Base-by-base conservation (phyloP, 495 filamentous ascomycete species). In the Penicillium pancosmium region DNA sequence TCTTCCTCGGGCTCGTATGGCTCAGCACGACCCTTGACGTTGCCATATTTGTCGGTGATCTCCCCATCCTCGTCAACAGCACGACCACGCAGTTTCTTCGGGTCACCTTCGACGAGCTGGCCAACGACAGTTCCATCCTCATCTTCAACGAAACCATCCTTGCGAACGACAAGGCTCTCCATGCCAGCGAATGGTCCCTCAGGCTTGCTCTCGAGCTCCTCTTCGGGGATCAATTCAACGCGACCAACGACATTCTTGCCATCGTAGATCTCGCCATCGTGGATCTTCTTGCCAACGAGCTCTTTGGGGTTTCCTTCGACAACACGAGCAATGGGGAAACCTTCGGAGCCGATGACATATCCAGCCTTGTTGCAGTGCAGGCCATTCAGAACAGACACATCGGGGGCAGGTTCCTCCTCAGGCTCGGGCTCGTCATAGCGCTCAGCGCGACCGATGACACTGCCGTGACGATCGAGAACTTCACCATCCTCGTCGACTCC, bases 51-150 rank as follows among this genome's bases (percentile, higher is more conserved):
- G 69, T 93, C 91, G 35, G 92, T 74, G 59, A 96, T 89, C 57
- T 94, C 91, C 11, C 91, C 91, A 66, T 96, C 91, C 36, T 88
- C 80, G 64, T 94, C 91, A 44, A 94, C 90, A 16, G 78, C 71
- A 61, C 88, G 87, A n/a, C 91, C 91, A 41, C 88, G 78, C 11
- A 95, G 83, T 51, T 82, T 82, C 75, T 88, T 88, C 15, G 85
- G 58, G 54, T 96, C 90, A 38, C 91, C 91, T 55, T 92, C 85
- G n/a, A 88, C 74, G 23, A 96, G 78, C 55, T 84, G 77, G 25
- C 91, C 91, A 49, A 96, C 84, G 50, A 84, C 76, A 56, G 88
- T 81, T 23, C 85, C 91, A 40, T 85, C 76, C 36, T 88, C 84
- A 63, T 85, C 86, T 47, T 85, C 79, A 35, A 96, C 84, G 65